phyloP scores from a whole-genome alignment of 1,284 basidiomycete genomes.

The Bondarzewia mesenterica region DNA sequence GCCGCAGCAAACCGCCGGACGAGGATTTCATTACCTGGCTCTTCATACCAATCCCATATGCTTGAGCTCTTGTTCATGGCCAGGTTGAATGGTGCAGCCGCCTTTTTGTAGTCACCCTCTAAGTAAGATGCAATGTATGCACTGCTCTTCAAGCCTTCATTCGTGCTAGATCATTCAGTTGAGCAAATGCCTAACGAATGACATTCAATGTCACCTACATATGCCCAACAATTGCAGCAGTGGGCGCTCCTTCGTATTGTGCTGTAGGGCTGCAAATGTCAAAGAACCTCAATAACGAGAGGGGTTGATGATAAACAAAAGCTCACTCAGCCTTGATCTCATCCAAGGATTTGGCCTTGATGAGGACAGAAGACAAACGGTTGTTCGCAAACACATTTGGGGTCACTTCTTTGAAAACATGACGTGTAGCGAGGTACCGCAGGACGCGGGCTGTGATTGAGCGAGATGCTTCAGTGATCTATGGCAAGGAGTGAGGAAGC shows the following conservation, averaged over 20 bases:
- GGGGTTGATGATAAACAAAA: no score
- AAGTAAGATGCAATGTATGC: conserved; percentile 11
- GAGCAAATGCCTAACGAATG: no score
- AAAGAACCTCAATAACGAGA: not conserved
- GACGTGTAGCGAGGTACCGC: conserved; percentile 24
- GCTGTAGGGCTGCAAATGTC: conserved; percentile 8
- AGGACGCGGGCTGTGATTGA: conserved; percentile 21
- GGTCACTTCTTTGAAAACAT: conserved; percentile 26
- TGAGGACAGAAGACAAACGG: conserved; percentile 21
- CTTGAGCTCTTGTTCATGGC: conserved; percentile 9
- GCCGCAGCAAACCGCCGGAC: conserved; percentile 14
- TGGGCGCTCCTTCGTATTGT: conserved; percentile 13
- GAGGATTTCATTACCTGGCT: conserved; percentile 15
- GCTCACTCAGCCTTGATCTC: conserved; percentile 19
- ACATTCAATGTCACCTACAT: conserved; percentile 9
- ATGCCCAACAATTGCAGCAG: conserved; percentile 15
- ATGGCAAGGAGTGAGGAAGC: not conserved
- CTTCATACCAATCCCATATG: conserved; percentile 17
- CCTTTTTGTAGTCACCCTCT: conserved; percentile 9
- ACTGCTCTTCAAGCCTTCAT: conserved; percentile 17
- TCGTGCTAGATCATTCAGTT: conserved; percentile 12
- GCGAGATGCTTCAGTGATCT: not conserved
- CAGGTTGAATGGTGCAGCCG: conserved; percentile 13
- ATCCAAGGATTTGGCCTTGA: conserved; percentile 20
- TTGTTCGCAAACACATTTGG: conserved; percentile 29